Base-by-base conservation (phyloP, 805 yeast genomes). In the Ogataea dorogensis region DNA sequence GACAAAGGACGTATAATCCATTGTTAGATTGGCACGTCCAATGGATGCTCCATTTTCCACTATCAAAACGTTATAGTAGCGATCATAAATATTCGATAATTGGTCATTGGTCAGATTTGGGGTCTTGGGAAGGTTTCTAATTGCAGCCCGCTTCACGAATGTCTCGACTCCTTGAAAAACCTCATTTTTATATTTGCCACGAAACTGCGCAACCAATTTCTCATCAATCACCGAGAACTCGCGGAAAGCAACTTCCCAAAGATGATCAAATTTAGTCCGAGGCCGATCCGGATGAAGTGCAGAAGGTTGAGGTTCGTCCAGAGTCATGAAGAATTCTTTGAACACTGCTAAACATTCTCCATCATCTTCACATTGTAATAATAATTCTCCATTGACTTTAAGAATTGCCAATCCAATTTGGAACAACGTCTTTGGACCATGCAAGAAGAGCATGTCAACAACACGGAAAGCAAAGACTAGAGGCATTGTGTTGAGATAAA, bases 391-490 rank as follows among this genome's bases (percentile, higher is more conserved):
- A 50, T 89, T 91, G 17, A 91, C 70, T 47, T 88, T 77, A 31
- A 93, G 63, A n/a, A 93, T 76, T 0, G 97, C 98, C 41, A 93
- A 65, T 0, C 96, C 95, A 6, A 93, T 89, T 61, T 93, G 98
- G 57, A 93, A 94, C 16, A 93, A 65, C 0, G 93, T 82, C 47
- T 79, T 80, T 2, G 95, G 80, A 1, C 99, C 99, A 58, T 88
- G 88, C 38, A 86, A 69, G 58, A 93, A 84, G 54, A 93, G 81
- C 15, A 88, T 82, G 59, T 93, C 99, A 52, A 91, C 72, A 30
- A 93, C 84, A 58, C 98, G 70, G 52, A 88, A 86, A 2, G 98
- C 96, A 63, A 79, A 91, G 5, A 88, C 88, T 47, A 93, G 65
- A 0, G 98, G 98, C 95, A 93, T 88, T 0, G 96, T 81, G 49